These are phyloP conservation scores for Nitzschia palea DNA, from an alignment of 108 stramenopile genomes.

Conservation along the genomic window DNA sequence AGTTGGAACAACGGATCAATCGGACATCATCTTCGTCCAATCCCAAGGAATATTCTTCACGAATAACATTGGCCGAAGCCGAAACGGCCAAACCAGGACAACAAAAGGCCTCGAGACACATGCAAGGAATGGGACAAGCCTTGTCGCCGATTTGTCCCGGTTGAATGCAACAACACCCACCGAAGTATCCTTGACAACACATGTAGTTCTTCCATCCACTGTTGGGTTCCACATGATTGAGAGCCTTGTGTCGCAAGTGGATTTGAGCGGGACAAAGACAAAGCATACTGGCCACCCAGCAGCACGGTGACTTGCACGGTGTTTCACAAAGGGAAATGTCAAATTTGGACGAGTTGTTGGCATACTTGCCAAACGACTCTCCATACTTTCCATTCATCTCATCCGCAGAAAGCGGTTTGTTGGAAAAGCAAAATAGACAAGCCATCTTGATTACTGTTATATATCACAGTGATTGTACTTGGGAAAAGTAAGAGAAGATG, in stretches of 20 bases:
- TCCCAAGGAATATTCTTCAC: conserved; percentile 60
- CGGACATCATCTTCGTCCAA: conserved; percentile 77
- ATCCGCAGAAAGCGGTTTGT: conserved; percentile 44
- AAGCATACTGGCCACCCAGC: conserved; percentile 56
- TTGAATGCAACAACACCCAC: conserved; percentile 71
- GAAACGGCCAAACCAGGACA: conserved; percentile 71
- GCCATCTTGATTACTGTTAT: conserved; percentile 8
- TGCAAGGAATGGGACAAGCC: conserved; percentile 66
- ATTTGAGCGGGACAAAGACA: conserved; percentile 66
- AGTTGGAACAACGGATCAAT: conserved; percentile 78
- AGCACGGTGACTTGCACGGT: conserved; percentile 60
- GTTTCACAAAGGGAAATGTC: conserved; percentile 65
- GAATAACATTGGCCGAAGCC: conserved; percentile 56
- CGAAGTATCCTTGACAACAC: conserved; percentile 78
- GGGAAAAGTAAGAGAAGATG: too few species aligned
- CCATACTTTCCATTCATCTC: conserved; percentile 69
- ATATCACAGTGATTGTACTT: too few species aligned
- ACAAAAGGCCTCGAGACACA: conserved; percentile 65
- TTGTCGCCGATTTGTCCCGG: conserved; percentile 55
- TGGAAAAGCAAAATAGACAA: conserved; percentile 64
- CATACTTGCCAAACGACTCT: conserved; percentile 45
- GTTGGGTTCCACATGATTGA: conserved; percentile 69
- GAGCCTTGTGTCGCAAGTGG: conserved; percentile 62
- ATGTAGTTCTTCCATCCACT: conserved; percentile 69
- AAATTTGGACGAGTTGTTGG: conserved; percentile 47